Conservation (phyloP, 108 stramenopile species). For the Pseudonitzschia multiseries region DNA sequence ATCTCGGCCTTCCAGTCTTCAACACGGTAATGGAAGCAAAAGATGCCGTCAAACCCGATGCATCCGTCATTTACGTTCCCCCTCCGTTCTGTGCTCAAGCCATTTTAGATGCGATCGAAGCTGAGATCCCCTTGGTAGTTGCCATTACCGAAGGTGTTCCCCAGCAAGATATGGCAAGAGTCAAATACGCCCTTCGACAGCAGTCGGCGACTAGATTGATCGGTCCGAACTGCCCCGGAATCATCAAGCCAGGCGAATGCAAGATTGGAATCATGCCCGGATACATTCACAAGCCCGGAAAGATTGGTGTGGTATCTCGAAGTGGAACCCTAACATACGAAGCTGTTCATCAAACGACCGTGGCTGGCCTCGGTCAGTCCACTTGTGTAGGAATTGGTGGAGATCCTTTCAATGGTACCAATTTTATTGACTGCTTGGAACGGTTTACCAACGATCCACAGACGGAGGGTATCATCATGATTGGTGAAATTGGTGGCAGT, state of each 20-base stretch:
- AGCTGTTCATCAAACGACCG: conserved; percentile 97
- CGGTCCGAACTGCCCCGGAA: conserved; percentile 99
- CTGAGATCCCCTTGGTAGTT: conserved; percentile 96
- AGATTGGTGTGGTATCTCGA: conserved; percentile 96
- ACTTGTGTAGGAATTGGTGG: conserved; percentile 99
- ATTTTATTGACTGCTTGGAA: conserved; percentile 98
- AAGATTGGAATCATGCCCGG: conserved; percentile 99
- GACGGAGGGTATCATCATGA: conserved; percentile 98
- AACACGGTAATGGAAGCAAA: conserved; percentile 90
- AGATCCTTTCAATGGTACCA: conserved; percentile 99
- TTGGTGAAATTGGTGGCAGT: conserved; percentile 98
- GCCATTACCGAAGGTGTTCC: conserved; percentile 99
- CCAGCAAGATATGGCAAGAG: conserved; percentile 98
- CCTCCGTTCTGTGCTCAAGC: conserved; percentile 95
- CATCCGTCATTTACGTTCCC: conserved; percentile 99
- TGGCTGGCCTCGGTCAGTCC: conserved; percentile 92
- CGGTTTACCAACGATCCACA: conserved; percentile 97
- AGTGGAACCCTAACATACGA: conserved; percentile 98
- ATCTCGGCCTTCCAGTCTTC: conserved; percentile 96
- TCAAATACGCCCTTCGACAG: conserved; percentile 83
- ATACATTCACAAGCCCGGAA: conserved; percentile 95
- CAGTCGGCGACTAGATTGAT: conserved; percentile 91
- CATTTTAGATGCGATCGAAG: conserved; percentile 92
- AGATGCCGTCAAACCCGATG: conserved; percentile 89
- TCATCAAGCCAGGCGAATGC: conserved; percentile 99